Base-by-base conservation (phyloP, 2,329 filamentous ascomycete species). In the Trichoderma afroharzianum region DNA sequence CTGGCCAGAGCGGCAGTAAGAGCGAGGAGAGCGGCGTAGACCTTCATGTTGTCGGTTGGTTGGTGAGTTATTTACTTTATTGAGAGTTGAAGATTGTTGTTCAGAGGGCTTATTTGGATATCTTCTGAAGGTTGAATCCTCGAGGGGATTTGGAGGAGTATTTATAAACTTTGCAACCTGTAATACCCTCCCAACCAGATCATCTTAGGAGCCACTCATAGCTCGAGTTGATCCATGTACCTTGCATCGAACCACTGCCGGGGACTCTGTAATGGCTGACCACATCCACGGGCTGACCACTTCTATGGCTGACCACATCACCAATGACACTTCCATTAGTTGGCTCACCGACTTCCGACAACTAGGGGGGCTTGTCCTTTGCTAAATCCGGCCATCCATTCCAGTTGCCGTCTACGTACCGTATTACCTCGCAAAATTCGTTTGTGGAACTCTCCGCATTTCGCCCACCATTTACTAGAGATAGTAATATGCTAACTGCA, bases 1-100 rank as follows among this genome's bases (percentile, higher is more conserved):
- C 68, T 70, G n/a, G 47, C 57, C 24, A 70, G 24, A 14, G 68
- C 47, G 32, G 68, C 68, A 21, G 58, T 61, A 26, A 70, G 61
- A 24, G 32, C 47, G 7, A 70, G 32, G 8, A 70, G 28, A 15
- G 61, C 68, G 18, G 61, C 61, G 47, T 63, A 70, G 59, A 64
- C 33, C 68, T 70, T 70, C 68, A 70, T 70, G 1, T 64, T 64
- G 66, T 15, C 28, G 36, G n/a, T 32, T 26, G 26, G 4, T 8
- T 11, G 6, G 24, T 50, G 1, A 14, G 15, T 24, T 64, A 28
- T 32, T 53, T 33, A 15, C 14, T 5, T 53, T 24, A 12, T 21
- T 33, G 14, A 24, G 33, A 9, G 14, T 59, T 32, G n/a, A 21
- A 24, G n/a, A 15, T 11, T 43, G 21, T 30, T 39, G 5, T 9